A percentile compares a stretch with the other conserved stretches of the same genome.
These are phyloP conservation scores for Cinnamomum chago DNA, from an alignment of 164 flowering plant genomes.

Conservation along the genomic window DNA sequence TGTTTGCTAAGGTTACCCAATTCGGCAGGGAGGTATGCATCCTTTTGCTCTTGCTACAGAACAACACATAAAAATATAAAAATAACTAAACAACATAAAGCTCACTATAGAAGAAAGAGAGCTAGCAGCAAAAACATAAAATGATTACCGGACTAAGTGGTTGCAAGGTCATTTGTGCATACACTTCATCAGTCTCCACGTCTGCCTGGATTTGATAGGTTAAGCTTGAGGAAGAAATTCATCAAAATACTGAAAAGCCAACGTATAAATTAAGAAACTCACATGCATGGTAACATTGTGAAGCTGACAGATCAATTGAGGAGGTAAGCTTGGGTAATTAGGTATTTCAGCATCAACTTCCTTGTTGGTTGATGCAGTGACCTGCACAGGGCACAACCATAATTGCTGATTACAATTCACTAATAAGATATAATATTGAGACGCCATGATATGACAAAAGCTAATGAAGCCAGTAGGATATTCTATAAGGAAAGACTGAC, in stretches of 20 bases:
- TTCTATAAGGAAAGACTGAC: no score
- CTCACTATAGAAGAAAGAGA: not conserved
- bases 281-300: slow-evolving; percentile 96
- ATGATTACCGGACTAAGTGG: slow-evolving; percentile 64
- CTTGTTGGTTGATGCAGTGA: slow-evolving; percentile 81
- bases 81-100: not conserved
- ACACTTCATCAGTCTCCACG: slow-evolving; percentile 85
- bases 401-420: slow-evolving; percentile 5
- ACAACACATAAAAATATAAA: not conserved
- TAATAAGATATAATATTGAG: not conserved
- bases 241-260: not conserved
- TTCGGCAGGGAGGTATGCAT: slow-evolving; percentile 66
- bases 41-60: slow-evolving; percentile 86
- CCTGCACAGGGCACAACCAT: slow-evolving; percentile 22
- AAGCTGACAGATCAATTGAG: slow-evolving; percentile 89
- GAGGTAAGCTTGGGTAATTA: slow-evolving; percentile 81
- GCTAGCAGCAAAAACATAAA: no score
- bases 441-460: no score
- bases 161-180: slow-evolving; percentile 94
- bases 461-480: no score
- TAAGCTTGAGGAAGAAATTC: slow-evolving; percentile 2
- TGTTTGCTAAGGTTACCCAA: slow-evolving; percentile 69
- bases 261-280: slow-evolving; percentile 19
- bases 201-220: slow-evolving; percentile 61
- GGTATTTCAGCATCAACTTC: slow-evolving; percentile 86